Evolutionary conservation across 495 filamentous ascomycete species (phyloP), one percentile per base, ranked within the genome.

Genomic region (Pseudoneurospora amorphoporcata): DNA sequence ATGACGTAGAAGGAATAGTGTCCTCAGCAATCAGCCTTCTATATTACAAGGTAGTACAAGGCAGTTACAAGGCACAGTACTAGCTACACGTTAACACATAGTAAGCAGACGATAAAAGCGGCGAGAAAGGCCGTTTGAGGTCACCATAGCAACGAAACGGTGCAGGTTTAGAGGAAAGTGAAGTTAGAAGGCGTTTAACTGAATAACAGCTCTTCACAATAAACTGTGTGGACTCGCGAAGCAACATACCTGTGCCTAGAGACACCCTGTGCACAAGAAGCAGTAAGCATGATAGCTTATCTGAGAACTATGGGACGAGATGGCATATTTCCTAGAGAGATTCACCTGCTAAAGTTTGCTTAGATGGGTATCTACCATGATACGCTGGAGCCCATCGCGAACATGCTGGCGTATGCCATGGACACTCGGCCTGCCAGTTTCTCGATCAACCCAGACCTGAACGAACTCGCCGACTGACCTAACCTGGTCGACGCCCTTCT

Each of bases 401-500:
- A 92, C 75, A 39, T 75, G 74, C 9, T 75, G 68, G 65, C 81
- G 80, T 89, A 94, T 91, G n/a, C 90, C 90, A 40, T 83, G 79
- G 6, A 78, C 65, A 68, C 82, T 85, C 0, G 93, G 92, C 71
- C 90, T 87, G 77, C 90, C 90, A 17, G 86, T 91, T 68, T 88
- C 85, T 73, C 92, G 87, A 71, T 92, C 87, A 14, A 96, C 92
- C 82, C 94, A 98, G 12, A 98, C 95, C 82, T 97, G 95, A 9
- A 91, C 88, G 79, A 95, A 94, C 71, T 90, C 91, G 0, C 95
- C 95, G 4, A 97, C 93, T 70, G 93, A 92, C 79, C 91, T 92
- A 3, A 94, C 92, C 39, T 86, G 83, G n/a, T 92, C 89, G 42
- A 90, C 82, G 0, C 88, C 93, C 72, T 87, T 84, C 76, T 92